Conservation (phyloP, 805 yeast genomes). For the Suhomyces emberorum region DNA sequence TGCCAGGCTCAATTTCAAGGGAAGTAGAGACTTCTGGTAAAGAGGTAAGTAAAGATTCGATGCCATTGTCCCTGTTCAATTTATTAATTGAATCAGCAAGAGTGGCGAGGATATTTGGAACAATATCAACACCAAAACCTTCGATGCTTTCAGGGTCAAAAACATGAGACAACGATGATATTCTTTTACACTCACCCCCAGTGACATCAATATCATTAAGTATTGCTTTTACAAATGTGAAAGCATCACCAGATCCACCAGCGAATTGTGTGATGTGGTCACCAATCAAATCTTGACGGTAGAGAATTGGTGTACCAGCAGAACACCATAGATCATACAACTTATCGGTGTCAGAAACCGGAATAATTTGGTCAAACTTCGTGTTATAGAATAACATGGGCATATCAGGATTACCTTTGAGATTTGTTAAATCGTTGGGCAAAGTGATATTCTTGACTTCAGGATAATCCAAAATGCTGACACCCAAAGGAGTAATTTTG, state of each 20-base stretch:
- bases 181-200: neutral
- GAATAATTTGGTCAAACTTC: constrained; percentile 10
- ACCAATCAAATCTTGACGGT: constrained; percentile 12
- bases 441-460: constrained; percentile 2
- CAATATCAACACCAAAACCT: too few relatives aligned
- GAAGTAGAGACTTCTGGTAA: too few relatives aligned
- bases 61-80: too few relatives aligned
- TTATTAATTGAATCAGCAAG: too few relatives aligned
- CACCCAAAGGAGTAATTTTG: constrained; percentile 1
- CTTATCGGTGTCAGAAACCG: constrained; percentile 7
- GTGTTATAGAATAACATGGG: constrained; percentile 12
- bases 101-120: too few relatives aligned
- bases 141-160: too few relatives aligned
- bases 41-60: too few relatives aligned
- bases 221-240: constrained; percentile 16
- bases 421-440: neutral
- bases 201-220: constrained; percentile 3
- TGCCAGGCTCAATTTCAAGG: too few relatives aligned
- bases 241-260: constrained; percentile 14
- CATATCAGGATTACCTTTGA: constrained; percentile 6
- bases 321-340: constrained; percentile 26
- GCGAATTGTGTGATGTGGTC: constrained; percentile 24
- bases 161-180: neutral
- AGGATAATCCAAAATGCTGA: neutral
- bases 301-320: neutral